Evolutionary conservation across 2,329 filamentous ascomycete species (phyloP).

Genomic region (Botrytis byssoidea): DNA sequence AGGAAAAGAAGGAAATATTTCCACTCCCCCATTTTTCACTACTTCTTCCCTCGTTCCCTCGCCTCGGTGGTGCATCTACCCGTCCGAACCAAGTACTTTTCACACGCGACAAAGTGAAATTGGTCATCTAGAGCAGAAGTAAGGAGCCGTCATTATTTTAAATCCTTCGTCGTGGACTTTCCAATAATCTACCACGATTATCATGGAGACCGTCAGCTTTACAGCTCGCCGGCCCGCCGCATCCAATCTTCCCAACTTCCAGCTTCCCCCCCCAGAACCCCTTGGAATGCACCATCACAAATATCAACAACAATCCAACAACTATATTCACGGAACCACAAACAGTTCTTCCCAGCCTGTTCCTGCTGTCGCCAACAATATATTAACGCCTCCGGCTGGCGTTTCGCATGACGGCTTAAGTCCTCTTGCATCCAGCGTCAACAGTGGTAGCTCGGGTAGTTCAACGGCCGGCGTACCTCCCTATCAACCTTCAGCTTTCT

Average conservation of each 20-base stretch:
- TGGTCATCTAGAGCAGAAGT: not conserved
- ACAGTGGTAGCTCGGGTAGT: constrained; percentile 57
- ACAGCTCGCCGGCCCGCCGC: constrained; percentile 69
- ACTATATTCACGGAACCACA: constrained; percentile 53
- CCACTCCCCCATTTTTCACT: constrained; percentile 9
- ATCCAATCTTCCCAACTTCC: constrained; percentile 65
- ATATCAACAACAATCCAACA: constrained; percentile 31
- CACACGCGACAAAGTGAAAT: constrained; percentile 2
- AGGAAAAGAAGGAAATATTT: not conserved
- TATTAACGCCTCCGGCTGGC: constrained; percentile 47
- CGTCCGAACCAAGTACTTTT: constrained; percentile 1
- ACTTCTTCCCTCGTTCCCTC: constrained; percentile 6
- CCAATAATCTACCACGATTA: constrained; percentile 32
- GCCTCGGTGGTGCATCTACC: constrained; percentile 14
- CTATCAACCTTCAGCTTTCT: constrained; percentile 61
- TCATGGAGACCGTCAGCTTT: constrained; percentile 64
- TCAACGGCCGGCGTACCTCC: constrained; percentile 56
- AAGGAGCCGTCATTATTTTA: not conserved
- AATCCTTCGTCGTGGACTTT: constrained; percentile 30
- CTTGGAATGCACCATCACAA: constrained; percentile 47
- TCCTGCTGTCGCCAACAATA: constrained; percentile 41
- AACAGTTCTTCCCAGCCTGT: constrained; percentile 42
- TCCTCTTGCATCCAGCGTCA: constrained; percentile 59
- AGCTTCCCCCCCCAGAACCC: constrained; percentile 62
- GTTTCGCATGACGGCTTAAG: constrained; percentile 58